Conservation (phyloP, 805 yeast genomes). For the Yarrowia yakushimensis region DNA sequence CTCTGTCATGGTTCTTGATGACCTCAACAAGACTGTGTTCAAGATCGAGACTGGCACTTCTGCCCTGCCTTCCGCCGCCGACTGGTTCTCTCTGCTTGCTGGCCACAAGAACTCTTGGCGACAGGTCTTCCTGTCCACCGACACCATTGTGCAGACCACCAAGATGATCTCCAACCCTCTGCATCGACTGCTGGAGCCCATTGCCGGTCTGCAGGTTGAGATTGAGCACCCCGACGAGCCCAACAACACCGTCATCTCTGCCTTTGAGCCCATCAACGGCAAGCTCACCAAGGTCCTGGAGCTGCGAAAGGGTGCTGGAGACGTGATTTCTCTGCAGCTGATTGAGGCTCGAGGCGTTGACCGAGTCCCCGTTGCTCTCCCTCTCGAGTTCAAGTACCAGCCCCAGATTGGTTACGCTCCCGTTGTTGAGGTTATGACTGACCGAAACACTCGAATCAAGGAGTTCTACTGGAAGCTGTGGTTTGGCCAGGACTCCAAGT, state of each 20-base stretch:
- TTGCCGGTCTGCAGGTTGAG: constrained; percentile 58
- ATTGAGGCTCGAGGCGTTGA: constrained; percentile 88
- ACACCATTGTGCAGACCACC: constrained; percentile 79
- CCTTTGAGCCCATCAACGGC: constrained; percentile 72
- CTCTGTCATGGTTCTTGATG: constrained; percentile 33
- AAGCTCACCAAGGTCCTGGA: constrained; percentile 52
- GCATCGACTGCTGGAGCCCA: constrained; percentile 76
- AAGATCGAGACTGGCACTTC: constrained; percentile 40
- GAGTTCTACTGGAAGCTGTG: constrained; percentile 96
- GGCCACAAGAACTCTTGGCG: constrained; percentile 82
- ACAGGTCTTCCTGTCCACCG: constrained; percentile 78
- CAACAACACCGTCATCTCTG: constrained; percentile 56
- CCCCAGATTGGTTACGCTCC: constrained; percentile 95
- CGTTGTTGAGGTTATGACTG: constrained; percentile 81
- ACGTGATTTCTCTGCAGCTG: constrained; percentile 63
- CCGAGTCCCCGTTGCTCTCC: constrained; percentile 66
- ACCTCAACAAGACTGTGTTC: constrained; percentile 33
- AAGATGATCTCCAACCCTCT: constrained; percentile 77
- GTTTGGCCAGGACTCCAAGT: constrained; percentile 60
- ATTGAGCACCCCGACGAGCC: constrained; percentile 52
- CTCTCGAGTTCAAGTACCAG: constrained; percentile 72
- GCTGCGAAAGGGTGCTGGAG: constrained; percentile 47
- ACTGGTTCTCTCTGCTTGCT: constrained; percentile 80
- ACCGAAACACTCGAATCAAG: constrained; percentile 89
- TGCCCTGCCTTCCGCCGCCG: constrained; percentile 42